These are phyloP conservation scores for Lachancea meyersii DNA, from an alignment of 805 yeast species.

Conservation along the genomic window DNA sequence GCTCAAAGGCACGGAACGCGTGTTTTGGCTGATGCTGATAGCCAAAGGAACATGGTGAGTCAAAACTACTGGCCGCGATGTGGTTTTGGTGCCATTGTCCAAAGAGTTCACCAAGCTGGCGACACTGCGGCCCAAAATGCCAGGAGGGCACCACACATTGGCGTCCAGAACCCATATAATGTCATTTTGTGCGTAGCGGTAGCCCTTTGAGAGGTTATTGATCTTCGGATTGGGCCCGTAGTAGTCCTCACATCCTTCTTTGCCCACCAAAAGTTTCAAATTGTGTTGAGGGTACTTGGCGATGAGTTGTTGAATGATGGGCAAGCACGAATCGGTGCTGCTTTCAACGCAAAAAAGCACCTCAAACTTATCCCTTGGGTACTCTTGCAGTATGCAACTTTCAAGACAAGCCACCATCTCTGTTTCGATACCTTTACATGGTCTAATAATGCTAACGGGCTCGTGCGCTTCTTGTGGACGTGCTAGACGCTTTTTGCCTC, in stretches of 20 bases:
- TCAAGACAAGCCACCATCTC: conserved; percentile 63
- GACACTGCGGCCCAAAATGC: conserved; percentile 61
- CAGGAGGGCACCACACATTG: conserved; percentile 70
- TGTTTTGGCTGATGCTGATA: conserved; percentile 29
- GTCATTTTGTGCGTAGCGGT: conserved; percentile 58
- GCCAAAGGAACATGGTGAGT: conserved; percentile 83
- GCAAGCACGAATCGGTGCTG: conserved; percentile 56
- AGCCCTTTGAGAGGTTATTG: conserved; percentile 81
- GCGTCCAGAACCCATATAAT: conserved; percentile 82
- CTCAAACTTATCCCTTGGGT: conserved; percentile 56
- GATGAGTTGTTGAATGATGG: conserved; percentile 46
- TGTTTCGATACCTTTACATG: conserved; percentile 78
- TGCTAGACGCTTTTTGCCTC: conserved; percentile 5
- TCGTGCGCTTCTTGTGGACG: conserved; percentile 38
- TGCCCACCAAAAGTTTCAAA: conserved; percentile 52
- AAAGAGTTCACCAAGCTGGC: conserved; percentile 41
- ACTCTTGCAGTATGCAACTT: conserved; percentile 61
- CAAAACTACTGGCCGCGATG: conserved; percentile 45
- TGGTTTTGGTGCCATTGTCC: conserved; percentile 42
- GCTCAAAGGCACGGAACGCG: conserved; percentile 39
- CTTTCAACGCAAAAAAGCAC: conserved; percentile 71
- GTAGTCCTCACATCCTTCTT: conserved; percentile 35
- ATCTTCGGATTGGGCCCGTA: conserved; percentile 88
- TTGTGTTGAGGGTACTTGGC: conserved; percentile 50
- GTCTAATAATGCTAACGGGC: conserved; percentile 74